Evolutionary conservation across 768 basidiomycete genomes (phyloP).

Genomic region (Sutorius australiensis): DNA sequence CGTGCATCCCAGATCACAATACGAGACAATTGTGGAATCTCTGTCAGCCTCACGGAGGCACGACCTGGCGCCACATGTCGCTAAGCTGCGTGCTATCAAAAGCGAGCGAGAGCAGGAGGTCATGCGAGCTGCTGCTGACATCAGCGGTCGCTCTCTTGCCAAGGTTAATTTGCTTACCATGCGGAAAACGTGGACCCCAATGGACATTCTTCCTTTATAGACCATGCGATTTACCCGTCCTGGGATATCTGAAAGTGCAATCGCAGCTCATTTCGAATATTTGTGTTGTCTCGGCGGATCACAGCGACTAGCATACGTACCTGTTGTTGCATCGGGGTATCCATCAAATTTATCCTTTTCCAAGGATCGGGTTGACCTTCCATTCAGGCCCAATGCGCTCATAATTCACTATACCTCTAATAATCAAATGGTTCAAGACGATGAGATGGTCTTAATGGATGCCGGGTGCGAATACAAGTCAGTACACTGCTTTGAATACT

Average conservation of each 20-base stretch:
- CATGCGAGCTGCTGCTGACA: constrained; percentile 83
- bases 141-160: constrained; percentile 82
- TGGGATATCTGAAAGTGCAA: constrained; percentile 53
- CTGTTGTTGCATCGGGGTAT: constrained; percentile 94
- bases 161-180: constrained; percentile 48
- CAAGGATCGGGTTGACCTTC: background rate
- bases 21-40: constrained; percentile 53
- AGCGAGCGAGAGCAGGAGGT: constrained; percentile 69
- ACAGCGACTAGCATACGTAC: constrained; percentile 92
- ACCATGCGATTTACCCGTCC: constrained; percentile 76
- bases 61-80: constrained; percentile 66
- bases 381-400: constrained; percentile 71
- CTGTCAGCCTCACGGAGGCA: constrained; percentile 44
- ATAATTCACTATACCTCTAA: constrained; percentile 96
- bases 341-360: background rate
- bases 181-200: background rate
- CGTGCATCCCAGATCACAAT: constrained; percentile 37
- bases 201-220: constrained; percentile 34
- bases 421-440: constrained; percentile 65
- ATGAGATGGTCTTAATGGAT: constrained; percentile 82
- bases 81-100: constrained; percentile 73
- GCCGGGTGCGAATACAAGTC: constrained; percentile 93
- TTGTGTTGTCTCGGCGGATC: constrained; percentile 74
- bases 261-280: constrained; percentile 89
- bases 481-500: constrained; percentile 19